A percentile compares a stretch with the other conserved stretches of the same genome.
phyloP scores from a whole-genome alignment of 164 flowering plant genomes.

The Tinospora cordifolia region DNA sequence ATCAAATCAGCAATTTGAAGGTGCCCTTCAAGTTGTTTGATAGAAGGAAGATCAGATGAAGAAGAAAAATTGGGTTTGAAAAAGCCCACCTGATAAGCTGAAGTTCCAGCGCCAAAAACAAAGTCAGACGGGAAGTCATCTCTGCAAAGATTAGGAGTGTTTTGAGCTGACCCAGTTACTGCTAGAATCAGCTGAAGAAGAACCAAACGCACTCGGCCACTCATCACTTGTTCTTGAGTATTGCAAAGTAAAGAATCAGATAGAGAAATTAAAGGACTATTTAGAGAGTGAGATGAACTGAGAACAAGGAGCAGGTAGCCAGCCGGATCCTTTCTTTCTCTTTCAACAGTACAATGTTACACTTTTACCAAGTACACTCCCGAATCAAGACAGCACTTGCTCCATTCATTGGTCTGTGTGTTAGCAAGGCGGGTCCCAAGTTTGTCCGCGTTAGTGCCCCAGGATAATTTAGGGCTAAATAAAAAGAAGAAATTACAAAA shows the following conservation, averaged over 20 bases:
- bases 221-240: neutral
- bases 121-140: constrained; percentile 33
- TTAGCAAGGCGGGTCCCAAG: no score
- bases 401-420: no score
- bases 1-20: neutral
- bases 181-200: neutral
- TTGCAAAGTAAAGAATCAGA: neutral
- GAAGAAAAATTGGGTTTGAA: neutral
- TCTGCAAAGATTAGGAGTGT: neutral
- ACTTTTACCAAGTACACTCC: no score
- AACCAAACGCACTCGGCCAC: neutral
- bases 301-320: no score
- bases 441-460: no score
- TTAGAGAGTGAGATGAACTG: no score
- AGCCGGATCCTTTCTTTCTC: no score
- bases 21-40: neutral
- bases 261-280: no score
- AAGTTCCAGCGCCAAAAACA: constrained; percentile 40
- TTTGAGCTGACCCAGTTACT: neutral
- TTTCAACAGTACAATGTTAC: no score
- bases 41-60: neutral
- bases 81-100: constrained; percentile 43
- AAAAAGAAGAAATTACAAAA: no score
- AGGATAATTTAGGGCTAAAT: no score
- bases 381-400: no score